Evolutionary conservation across 2,329 filamentous ascomycete genomes (phyloP).

Genomic region (Sporothrix euskadiensis): DNA sequence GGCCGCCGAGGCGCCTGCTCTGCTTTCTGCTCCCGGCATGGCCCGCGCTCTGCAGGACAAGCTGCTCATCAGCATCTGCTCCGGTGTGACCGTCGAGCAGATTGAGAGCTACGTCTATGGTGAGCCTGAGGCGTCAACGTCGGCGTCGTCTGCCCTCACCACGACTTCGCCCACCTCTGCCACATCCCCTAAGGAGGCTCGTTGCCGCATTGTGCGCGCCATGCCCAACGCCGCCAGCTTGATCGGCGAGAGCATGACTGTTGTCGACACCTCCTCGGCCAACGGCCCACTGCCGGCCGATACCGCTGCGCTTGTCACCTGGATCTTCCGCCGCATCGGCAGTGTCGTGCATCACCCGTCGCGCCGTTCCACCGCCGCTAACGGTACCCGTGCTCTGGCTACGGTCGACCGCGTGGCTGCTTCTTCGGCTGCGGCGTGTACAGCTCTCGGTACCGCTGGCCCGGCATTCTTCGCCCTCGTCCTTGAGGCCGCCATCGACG

Average conservation of each 20-base stretch:
- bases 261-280: slow-evolving; percentile 63
- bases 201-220: slow-evolving; percentile 69
- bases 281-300: slow-evolving; percentile 53
- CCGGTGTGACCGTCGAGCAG: slow-evolving; percentile 70
- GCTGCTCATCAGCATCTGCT: slow-evolving; percentile 77
- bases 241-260: slow-evolving; percentile 79
- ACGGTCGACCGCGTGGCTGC: slow-evolving; percentile 38
- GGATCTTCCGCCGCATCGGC: slow-evolving; percentile 76
- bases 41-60: slow-evolving; percentile 71
- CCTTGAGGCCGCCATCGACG: slow-evolving; percentile 73
- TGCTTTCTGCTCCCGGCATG: slow-evolving; percentile 69
- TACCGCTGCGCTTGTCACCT: slow-evolving; percentile 62
- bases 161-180: not conserved
- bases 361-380: not conserved
- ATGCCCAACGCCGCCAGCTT: slow-evolving; percentile 84
- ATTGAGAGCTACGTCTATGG: slow-evolving; percentile 66
- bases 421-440: slow-evolving; percentile 68
- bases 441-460: slow-evolving; percentile 71
- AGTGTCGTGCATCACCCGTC: slow-evolving; percentile 48
- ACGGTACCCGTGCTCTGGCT: slow-evolving; percentile 54
- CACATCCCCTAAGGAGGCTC: slow-evolving; percentile 42
- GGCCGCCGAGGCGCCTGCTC: slow-evolving; percentile 68
- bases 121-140: slow-evolving; percentile 43
- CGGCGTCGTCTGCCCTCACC: slow-evolving; percentile 2
- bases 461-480: slow-evolving; percentile 76